Conservation (phyloP, 2,329 filamentous ascomycete genomes). For the Alternaria hordeiaustralica region DNA sequence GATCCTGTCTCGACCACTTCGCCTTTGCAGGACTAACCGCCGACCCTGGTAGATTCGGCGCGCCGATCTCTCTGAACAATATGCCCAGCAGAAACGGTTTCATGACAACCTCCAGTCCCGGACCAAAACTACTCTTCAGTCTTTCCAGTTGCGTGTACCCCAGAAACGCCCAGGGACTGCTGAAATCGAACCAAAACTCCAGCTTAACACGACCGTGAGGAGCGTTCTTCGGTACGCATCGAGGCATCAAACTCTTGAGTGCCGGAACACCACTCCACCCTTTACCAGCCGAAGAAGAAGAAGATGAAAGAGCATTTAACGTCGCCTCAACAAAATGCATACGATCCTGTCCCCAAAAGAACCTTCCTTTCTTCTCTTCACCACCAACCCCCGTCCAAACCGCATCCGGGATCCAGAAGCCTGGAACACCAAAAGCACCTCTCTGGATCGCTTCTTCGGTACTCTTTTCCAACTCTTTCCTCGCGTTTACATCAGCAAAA, state of each 20-base stretch:
- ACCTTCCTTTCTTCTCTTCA: slow-evolving; percentile 24
- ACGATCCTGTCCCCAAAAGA: slow-evolving; percentile 46
- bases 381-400: slow-evolving; percentile 25
- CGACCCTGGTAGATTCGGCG: slow-evolving; percentile 38
- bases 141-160: slow-evolving; percentile 42
- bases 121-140: slow-evolving; percentile 34
- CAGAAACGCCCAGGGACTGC: slow-evolving; percentile 44
- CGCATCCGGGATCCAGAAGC: slow-evolving; percentile 41
- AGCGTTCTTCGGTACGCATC: slow-evolving; percentile 19
- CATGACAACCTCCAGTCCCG: slow-evolving; percentile 33
- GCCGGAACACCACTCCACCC: slow-evolving; percentile 12
- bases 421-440: slow-evolving; percentile 46
- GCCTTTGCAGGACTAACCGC: slow-evolving; percentile 35
- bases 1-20: slow-evolving; percentile 37
- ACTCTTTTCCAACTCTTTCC: slow-evolving; percentile 32
- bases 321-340: slow-evolving; percentile 48
- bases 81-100: slow-evolving; percentile 44
- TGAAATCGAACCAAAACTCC: slow-evolving; percentile 47
- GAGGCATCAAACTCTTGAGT: slow-evolving; percentile 33
- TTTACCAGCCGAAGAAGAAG: not conserved
- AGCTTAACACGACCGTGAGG: slow-evolving; percentile 18
- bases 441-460: slow-evolving; percentile 38
- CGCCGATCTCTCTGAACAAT: slow-evolving; percentile 46
- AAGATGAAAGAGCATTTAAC: slow-evolving; percentile 16
- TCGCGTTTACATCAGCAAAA: slow-evolving; percentile 27